Conservation (phyloP, 176 grass and related monocot genomes). For the Oryza coarctata region DNA sequence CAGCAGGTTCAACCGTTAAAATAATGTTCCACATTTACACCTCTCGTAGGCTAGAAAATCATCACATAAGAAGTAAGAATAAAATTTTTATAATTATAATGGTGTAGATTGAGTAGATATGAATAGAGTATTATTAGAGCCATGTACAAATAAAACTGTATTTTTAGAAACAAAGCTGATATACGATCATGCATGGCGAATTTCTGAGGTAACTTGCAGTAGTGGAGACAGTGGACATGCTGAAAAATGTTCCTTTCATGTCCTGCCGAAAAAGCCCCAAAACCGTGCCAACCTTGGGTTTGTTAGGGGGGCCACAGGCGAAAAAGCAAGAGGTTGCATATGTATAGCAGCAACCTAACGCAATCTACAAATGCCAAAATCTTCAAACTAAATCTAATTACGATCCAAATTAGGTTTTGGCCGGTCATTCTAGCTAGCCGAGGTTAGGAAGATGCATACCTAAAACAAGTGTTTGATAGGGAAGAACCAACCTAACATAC, state of each 20-base stretch:
- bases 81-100: background rate
- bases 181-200: background rate
- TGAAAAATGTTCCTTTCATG: constrained; percentile 42
- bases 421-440: constrained; percentile 40
- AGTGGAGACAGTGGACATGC: constrained; percentile 21
- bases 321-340: background rate
- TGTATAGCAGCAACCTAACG: constrained; percentile 45
- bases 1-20: background rate
- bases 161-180: background rate
- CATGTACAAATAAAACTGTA: background rate
- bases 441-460: constrained; percentile 39
- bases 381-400: constrained; percentile 44
- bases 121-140: background rate
- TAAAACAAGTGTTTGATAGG: constrained; percentile 33
- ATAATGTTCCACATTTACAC: background rate
- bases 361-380: constrained; percentile 50
- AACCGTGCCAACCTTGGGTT: constrained; percentile 35
- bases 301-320: background rate
- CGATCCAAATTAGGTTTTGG: constrained; percentile 49
- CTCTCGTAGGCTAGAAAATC: too few relatives aligned
- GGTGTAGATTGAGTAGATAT: background rate
- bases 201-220: constrained; percentile 24
- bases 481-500: background rate
- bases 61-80: too few relatives aligned
- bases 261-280: constrained; percentile 41